phyloP scores from a whole-genome alignment of 2,329 filamentous ascomycete species.

The Samsoniella hepiali region DNA sequence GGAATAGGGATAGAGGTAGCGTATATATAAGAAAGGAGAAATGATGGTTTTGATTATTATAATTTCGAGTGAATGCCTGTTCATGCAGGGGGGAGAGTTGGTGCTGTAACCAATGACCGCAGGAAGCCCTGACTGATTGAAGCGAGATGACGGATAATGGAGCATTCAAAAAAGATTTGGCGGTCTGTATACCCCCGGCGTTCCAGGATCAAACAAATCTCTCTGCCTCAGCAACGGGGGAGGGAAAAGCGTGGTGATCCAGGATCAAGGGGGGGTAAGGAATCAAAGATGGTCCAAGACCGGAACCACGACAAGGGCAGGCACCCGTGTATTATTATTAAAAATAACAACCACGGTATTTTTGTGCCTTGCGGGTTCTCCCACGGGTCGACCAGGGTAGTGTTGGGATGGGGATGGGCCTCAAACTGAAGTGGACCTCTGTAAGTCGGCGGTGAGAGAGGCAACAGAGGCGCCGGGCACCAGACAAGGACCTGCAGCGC shows the following conservation, averaged over 20 bases:
- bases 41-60: background rate
- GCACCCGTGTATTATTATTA: slow-evolving; percentile 8
- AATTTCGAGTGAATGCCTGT: background rate
- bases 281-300: background rate
- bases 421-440: slow-evolving; percentile 12
- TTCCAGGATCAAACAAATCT: slow-evolving; percentile 14
- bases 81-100: background rate
- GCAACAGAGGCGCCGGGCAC: background rate
- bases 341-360: slow-evolving; percentile 10
- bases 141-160: slow-evolving; percentile 14
- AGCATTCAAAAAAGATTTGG: background rate
- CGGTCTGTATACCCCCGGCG: slow-evolving; percentile 16
- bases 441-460: slow-evolving; percentile 16
- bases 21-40: slow-evolving; percentile 14
- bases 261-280: background rate
- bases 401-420: slow-evolving; percentile 16
- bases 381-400: slow-evolving; percentile 9
- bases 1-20: background rate
- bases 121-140: background rate
- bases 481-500: background rate
- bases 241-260: background rate
- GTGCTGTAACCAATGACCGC: background rate
- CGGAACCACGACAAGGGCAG: background rate
- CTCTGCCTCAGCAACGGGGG: slow-evolving; percentile 11
- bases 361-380: slow-evolving; percentile 10